These are phyloP conservation scores for Vicia villosa DNA, from an alignment of 306 rosid species.

Conservation along the genomic window DNA sequence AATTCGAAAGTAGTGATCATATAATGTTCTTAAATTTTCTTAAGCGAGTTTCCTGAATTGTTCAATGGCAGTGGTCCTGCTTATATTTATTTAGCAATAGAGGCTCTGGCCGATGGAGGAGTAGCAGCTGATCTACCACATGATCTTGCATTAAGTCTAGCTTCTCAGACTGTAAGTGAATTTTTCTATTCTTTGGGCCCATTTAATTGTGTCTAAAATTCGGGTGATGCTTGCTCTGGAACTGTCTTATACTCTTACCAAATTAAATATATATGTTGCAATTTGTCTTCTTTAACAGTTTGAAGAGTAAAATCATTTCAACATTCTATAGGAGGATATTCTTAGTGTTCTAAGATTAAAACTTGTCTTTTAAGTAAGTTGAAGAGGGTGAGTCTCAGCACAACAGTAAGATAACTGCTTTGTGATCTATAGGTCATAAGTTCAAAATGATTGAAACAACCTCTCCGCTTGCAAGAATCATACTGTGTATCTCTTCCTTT, in stretches of 20 bases:
- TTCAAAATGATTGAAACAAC: too few relatives aligned
- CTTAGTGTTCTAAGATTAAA: conserved; percentile 7
- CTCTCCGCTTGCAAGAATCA: too few relatives aligned
- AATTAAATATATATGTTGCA: background rate
- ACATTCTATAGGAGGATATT: conserved; percentile 4
- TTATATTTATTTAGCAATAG: conserved; percentile 82
- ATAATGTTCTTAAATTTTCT: too few relatives aligned
- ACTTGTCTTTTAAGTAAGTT: background rate
- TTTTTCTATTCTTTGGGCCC: conserved; percentile 19
- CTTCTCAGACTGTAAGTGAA: conserved; percentile 93
- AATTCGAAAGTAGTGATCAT: too few relatives aligned
- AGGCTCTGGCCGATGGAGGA: conserved; percentile 99
- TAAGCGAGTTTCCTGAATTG: conserved; percentile 34
- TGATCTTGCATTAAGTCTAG: conserved; percentile 82
- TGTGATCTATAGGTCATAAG: too few relatives aligned
- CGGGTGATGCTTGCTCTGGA: background rate
- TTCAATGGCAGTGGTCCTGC: conserved; percentile 99
- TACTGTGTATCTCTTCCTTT: too few relatives aligned
- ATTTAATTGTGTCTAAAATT: conserved; percentile 23
- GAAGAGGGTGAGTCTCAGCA: background rate
- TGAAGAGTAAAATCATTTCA: conserved; percentile 5
- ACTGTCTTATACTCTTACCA: background rate
- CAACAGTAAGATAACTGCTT: background rate
- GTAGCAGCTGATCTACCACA: conserved; percentile 98
- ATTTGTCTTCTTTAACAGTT: background rate